These are phyloP conservation scores for Stephania cephalantha DNA, from an alignment of 164 flowering plant genomes.

Conservation along the genomic window DNA sequence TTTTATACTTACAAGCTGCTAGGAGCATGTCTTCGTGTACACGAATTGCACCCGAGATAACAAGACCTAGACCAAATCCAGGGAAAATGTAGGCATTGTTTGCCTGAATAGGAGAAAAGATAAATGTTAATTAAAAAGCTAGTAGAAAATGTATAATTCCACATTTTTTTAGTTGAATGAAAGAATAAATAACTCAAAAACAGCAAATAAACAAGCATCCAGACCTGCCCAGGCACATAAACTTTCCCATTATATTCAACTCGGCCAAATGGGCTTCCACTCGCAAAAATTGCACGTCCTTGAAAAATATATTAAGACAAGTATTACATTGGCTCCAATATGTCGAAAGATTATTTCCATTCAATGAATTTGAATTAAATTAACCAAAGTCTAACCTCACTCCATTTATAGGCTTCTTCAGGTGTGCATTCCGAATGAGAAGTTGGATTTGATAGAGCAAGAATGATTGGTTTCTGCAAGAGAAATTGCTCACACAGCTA, in stretches of 20 bases:
- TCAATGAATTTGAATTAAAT: background rate
- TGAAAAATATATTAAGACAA: constrained; percentile 13
- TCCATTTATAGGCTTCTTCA: constrained; percentile 86
- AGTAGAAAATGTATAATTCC: background rate
- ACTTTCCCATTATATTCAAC: constrained; percentile 60
- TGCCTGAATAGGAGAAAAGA: constrained; percentile 39
- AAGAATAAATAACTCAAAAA: background rate
- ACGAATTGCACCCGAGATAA: constrained; percentile 86
- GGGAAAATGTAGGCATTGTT: constrained; percentile 96
- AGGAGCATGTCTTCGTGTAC: no score
- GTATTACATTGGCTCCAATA: background rate
- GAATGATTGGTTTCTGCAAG: constrained; percentile 71
- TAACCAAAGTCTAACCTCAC: constrained; percentile 39
- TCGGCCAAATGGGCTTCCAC: constrained; percentile 96
- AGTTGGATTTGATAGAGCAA: constrained; percentile 93
- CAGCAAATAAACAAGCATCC: background rate
- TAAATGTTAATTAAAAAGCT: background rate
- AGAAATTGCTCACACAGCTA: no score
- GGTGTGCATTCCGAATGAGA: constrained; percentile 93
- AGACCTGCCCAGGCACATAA: constrained; percentile 78
- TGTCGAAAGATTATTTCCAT: background rate
- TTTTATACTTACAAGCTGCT: no score
- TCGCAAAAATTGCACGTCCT: constrained; percentile 91
- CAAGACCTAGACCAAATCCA: constrained; percentile 86
- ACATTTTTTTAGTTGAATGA: background rate